Evolutionary conservation across 2,329 filamentous ascomycete species (phyloP).

Genomic region (Gaeumannomyces tritici): DNA sequence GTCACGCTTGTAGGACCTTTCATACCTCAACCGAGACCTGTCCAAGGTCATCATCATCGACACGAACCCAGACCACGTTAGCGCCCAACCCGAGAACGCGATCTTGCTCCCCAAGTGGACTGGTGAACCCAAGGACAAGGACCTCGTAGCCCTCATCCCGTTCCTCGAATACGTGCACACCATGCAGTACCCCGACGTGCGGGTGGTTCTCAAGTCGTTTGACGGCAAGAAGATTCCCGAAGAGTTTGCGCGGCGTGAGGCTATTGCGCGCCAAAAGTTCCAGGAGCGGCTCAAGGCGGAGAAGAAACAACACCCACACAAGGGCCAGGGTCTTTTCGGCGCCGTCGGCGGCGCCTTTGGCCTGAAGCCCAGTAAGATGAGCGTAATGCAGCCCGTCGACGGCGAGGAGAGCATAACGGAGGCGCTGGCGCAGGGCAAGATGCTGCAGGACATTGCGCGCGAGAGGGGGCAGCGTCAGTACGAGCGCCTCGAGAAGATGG

Average conservation of each 20-base stretch:
- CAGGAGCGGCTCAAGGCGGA: constrained; percentile 66
- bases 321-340: constrained; percentile 47
- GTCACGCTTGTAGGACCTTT: constrained; percentile 60
- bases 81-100: constrained; percentile 91
- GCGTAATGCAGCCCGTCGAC: constrained; percentile 43
- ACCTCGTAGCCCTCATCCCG: constrained; percentile 80
- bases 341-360: constrained; percentile 66
- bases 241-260: constrained; percentile 85
- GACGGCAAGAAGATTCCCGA: constrained; percentile 80
- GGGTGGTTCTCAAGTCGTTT: constrained; percentile 78
- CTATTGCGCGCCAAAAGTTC: constrained; percentile 75
- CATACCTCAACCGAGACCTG: constrained; percentile 90
- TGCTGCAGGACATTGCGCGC: constrained; percentile 88
- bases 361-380: constrained; percentile 61
- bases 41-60: constrained; percentile 95
- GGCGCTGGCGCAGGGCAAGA: constrained; percentile 85
- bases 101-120: constrained; percentile 87
- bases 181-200: constrained; percentile 83
- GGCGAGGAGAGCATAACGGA: constrained; percentile 65
- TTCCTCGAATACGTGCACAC: constrained; percentile 97
- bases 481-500: constrained; percentile 79
- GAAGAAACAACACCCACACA: constrained; percentile 49
- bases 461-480: constrained; percentile 89
- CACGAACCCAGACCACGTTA: constrained; percentile 71
- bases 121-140: constrained; percentile 72